Evolutionary conservation across 2,329 filamentous ascomycete genomes (phyloP), one percentile per base, ranked within the genome.

Genomic region (Dothiorella sarmentorum): DNA sequence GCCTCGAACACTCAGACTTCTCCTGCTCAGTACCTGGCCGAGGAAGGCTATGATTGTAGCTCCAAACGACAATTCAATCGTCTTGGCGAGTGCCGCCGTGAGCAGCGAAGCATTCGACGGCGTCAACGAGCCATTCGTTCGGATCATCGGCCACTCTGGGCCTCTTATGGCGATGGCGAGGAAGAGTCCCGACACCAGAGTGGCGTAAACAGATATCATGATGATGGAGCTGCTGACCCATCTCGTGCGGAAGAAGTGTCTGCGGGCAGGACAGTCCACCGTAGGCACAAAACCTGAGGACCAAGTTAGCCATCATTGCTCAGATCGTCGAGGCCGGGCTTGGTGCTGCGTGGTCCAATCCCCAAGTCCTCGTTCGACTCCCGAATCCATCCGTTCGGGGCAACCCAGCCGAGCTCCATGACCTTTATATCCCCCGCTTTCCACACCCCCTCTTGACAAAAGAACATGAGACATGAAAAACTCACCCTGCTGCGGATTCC

Each of bases 11-110:
- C 37, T 51, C 58, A 90, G 81, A 0, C 89, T 86, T 57, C 87
- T 77, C 18, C 87, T 80, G n/a, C 84, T 90, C 15, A 93, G 73
- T 0, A 88, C 82, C 68, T 94, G 90, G 0, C 90, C 90, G 0
- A 92, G 69, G 57, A 89, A 89, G 0, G 86, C 82, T 1, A 92
- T 86, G 61, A 90, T 89, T 0, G 90, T 85, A 0, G 89, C 90
- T 3, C 90, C 88, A 66, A 91, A 93, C 0, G 86, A 85, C 63
- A 92, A 68, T 71, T 93, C 90, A 47, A 92, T 89, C 0, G 86
- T 82, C 71, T 92, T 93, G 7, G 89, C 87, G 33, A 90, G 75
- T 2, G 90, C 72, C 0, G 88, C 82, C n/a, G 84, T 85, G 0
- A 92, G 67, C 1, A 89, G 72, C 0, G 84, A 85, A 0, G 89